phyloP scores from a whole-genome alignment of 257 asterid genomes.

The Penstemon eatonii region DNA sequence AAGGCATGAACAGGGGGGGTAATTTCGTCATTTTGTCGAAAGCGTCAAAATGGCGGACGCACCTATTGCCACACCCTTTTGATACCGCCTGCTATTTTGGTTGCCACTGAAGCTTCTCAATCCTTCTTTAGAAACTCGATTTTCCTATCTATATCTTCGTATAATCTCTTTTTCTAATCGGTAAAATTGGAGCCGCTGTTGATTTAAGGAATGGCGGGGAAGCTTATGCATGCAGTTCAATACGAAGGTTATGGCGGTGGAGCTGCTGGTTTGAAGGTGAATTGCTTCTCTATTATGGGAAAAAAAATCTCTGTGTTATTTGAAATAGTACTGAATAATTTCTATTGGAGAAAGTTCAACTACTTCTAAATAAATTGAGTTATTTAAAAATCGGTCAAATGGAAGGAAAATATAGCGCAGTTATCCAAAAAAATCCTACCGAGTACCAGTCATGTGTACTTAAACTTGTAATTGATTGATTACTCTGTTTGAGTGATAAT shows the following conservation, averaged over 20 bases:
- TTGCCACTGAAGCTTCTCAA: not conserved
- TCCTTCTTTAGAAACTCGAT: not conserved
- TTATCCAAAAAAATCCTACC: too few species aligned
- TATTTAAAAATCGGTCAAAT: too few species aligned
- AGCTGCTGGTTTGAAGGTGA: constrained; percentile 68
- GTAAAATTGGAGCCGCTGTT: not conserved
- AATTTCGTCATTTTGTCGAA: constrained; percentile 1
- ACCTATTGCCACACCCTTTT: not conserved
- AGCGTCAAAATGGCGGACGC: too few species aligned
- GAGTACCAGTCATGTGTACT: too few species aligned
- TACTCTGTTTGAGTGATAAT: too few species aligned
- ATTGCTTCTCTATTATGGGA: not conserved
- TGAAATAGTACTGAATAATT: too few species aligned
- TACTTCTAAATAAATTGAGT: too few species aligned
- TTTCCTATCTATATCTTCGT: not conserved
- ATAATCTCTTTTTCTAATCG: too few species aligned
- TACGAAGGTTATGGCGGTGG: constrained; percentile 73
- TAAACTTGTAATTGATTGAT: too few species aligned
- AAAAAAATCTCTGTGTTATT: too few species aligned
- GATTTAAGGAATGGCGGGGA: constrained; percentile 47
- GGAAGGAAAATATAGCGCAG: too few species aligned
- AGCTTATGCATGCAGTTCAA: constrained; percentile 70
- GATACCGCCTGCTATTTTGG: not conserved
- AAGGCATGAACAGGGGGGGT: constrained; percentile 14
- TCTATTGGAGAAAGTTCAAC: too few species aligned